Conservation (phyloP, 2,329 filamentous ascomycete genomes). For the Cytospora schulzeri region DNA sequence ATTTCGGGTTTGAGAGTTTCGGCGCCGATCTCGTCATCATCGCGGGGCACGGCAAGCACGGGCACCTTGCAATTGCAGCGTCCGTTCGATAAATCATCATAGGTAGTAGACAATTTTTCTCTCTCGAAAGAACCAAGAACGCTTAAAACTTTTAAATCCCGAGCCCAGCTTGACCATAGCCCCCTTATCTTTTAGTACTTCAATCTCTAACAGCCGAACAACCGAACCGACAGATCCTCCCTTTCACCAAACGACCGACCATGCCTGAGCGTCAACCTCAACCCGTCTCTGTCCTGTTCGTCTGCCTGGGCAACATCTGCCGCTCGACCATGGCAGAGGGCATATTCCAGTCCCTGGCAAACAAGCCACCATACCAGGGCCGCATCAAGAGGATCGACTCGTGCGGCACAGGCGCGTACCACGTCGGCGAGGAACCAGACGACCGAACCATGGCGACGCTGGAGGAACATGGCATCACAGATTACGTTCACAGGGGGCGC, state of each 20-base stretch:
- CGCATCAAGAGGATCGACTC: constrained; percentile 75
- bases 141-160: not conserved
- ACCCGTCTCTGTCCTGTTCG: constrained; percentile 77
- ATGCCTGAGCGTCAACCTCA: constrained; percentile 24
- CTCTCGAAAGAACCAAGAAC: not conserved
- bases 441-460: constrained; percentile 82
- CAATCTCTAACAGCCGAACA: constrained; percentile 50
- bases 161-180: constrained; percentile 19
- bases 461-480: constrained; percentile 69
- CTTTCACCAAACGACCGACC: not conserved
- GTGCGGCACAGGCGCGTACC: constrained; percentile 87
- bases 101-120: not conserved
- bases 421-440: constrained; percentile 76
- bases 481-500: constrained; percentile 77
- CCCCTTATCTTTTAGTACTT: too few relatives aligned
- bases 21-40: not conserved
- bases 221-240: not conserved
- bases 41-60: not conserved
- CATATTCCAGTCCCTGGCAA: constrained; percentile 75
- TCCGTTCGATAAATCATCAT: not conserved
- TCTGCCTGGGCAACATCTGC: constrained; percentile 97
- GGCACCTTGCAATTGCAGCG: not conserved
- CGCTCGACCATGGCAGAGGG: constrained; percentile 94
- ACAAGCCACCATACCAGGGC: constrained; percentile 60
- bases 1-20: not conserved